These are phyloP conservation scores for Parietichytrium sp. DNA, from an alignment of 108 stramenopile genomes.

Conservation along the genomic window DNA sequence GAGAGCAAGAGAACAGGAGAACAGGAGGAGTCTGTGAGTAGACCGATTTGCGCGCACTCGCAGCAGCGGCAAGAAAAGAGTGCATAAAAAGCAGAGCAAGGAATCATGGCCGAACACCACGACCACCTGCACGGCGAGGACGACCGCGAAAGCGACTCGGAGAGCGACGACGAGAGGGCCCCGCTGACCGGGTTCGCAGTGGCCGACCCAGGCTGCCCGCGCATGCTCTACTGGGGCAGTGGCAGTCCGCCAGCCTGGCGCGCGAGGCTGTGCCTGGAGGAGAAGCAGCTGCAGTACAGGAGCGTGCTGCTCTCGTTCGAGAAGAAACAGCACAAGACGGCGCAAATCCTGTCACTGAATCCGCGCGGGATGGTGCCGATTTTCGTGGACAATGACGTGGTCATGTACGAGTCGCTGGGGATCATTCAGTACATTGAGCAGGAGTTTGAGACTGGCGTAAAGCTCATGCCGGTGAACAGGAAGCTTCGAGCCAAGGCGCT, in stretches of 20 bases:
- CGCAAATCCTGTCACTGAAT: conserved; percentile 10
- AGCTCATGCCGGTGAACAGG: neutral
- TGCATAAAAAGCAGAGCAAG: too few species aligned
- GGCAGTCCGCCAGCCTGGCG: conserved; percentile 33
- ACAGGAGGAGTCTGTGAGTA: too few species aligned
- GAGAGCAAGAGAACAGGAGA: too few species aligned
- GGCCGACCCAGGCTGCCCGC: neutral
- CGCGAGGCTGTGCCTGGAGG: neutral
- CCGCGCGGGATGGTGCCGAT: conserved; percentile 39
- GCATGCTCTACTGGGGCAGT: conserved; percentile 31
- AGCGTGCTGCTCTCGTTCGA: conserved; percentile 21
- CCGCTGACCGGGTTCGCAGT: neutral
- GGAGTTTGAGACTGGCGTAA: neutral
- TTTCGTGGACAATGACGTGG: conserved; percentile 8
- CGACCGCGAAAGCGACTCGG: neutral
- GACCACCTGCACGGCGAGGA: too few species aligned
- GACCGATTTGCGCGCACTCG: too few species aligned
- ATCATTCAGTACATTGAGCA: conserved; percentile 26
- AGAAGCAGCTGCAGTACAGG: conserved; percentile 12
- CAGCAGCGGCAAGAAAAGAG: too few species aligned
- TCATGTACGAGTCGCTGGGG: conserved; percentile 20
- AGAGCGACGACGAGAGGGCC: neutral
- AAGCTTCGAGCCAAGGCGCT: neutral
- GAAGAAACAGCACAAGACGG: conserved; percentile 15
- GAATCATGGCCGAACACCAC: too few species aligned